Percentiles rank a stretch among this genome's conserved stretches.
phyloP scores from a whole-genome alignment of 2,329 filamentous ascomycete species.

The Xylaria digitata region DNA sequence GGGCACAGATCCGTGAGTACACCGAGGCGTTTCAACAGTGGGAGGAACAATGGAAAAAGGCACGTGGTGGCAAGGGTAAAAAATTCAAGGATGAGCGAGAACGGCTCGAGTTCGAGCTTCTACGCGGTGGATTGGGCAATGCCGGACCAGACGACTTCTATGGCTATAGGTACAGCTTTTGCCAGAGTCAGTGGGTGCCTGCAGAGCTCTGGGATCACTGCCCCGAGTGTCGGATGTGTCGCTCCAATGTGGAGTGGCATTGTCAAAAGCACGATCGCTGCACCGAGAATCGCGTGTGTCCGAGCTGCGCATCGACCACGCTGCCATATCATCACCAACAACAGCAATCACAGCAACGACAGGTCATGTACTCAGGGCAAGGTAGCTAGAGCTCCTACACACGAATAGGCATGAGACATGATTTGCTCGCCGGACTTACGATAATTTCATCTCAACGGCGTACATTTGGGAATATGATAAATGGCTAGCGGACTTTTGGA shows the following conservation, averaged over 20 bases:
- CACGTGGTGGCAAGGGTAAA: slow-evolving; percentile 47
- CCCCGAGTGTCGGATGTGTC: slow-evolving; percentile 49
- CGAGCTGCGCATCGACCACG: slow-evolving; percentile 45
- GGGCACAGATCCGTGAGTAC: slow-evolving; percentile 46
- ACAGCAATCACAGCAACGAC: slow-evolving; percentile 32
- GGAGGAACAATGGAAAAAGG: slow-evolving; percentile 50
- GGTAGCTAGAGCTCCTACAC: slow-evolving; percentile 18
- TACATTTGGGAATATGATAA: slow-evolving; percentile 29
- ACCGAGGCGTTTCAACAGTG: slow-evolving; percentile 48
- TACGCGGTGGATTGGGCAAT: slow-evolving; percentile 50
- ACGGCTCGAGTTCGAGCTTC: slow-evolving; percentile 50
- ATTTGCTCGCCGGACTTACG: slow-evolving; percentile 30
- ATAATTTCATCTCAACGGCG: slow-evolving; percentile 38
- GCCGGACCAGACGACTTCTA: slow-evolving; percentile 48
- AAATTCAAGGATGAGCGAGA: slow-evolving; percentile 49
- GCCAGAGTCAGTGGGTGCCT: slow-evolving; percentile 48
- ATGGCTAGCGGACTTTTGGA: slow-evolving; percentile 36
- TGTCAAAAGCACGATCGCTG: slow-evolving; percentile 50
- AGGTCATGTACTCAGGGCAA: slow-evolving; percentile 34
- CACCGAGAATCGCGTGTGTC: slow-evolving; percentile 47
- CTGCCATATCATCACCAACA: slow-evolving; percentile 39
- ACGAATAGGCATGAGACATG: slow-evolving; percentile 32
- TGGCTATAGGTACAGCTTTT: slow-evolving; percentile 52
- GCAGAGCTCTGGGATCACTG: slow-evolving; percentile 49
- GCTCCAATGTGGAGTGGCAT: slow-evolving; percentile 49